phyloP scores from a whole-genome alignment of 768 basidiomycete species.

The Termitomyces sp. region DNA sequence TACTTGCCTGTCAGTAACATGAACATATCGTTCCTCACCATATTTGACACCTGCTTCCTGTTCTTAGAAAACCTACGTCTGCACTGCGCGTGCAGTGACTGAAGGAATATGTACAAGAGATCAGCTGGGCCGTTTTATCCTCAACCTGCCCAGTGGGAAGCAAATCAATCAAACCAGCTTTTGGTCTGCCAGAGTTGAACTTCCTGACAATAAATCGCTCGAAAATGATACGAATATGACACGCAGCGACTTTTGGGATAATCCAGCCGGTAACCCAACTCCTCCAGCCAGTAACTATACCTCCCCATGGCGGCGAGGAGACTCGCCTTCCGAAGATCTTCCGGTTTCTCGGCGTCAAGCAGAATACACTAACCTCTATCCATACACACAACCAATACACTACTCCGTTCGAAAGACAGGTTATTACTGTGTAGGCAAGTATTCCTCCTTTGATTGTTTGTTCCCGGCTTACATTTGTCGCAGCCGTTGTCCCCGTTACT shows the following conservation, averaged over 20 bases:
- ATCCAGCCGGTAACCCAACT: constrained; percentile 57
- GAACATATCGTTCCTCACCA: background rate
- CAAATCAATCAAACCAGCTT: constrained; percentile 74
- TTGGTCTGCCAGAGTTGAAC: constrained; percentile 80
- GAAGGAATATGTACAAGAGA: constrained; percentile 65
- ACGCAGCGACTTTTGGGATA: constrained; percentile 49
- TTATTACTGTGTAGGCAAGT: constrained; percentile 93
- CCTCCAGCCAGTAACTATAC: constrained; percentile 44
- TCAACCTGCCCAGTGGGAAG: constrained; percentile 64
- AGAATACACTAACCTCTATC: constrained; percentile 43
- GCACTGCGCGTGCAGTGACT: constrained; percentile 77
- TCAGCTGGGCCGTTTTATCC: constrained; percentile 88
- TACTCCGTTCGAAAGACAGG: constrained; percentile 86
- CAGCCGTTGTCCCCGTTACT: constrained; percentile 88
- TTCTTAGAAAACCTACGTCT: constrained; percentile 89
- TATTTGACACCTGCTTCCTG: constrained; percentile 14
- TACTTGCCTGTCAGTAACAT: constrained; percentile 57
- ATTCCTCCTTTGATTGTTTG: background rate
- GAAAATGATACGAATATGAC: constrained; percentile 20
- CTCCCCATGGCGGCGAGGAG: constrained; percentile 44
- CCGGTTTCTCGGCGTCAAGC: constrained; percentile 22
- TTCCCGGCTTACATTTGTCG: background rate
- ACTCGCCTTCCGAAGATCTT: background rate
- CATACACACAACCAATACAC: constrained; percentile 70
- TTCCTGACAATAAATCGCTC: constrained; percentile 39